A percentile compares a stretch with the other conserved stretches of the same genome.
These are phyloP conservation scores for Umbelopsis isabellina DNA, from an alignment of 192 early-diverging fungal genomes.

Conservation along the genomic window DNA sequence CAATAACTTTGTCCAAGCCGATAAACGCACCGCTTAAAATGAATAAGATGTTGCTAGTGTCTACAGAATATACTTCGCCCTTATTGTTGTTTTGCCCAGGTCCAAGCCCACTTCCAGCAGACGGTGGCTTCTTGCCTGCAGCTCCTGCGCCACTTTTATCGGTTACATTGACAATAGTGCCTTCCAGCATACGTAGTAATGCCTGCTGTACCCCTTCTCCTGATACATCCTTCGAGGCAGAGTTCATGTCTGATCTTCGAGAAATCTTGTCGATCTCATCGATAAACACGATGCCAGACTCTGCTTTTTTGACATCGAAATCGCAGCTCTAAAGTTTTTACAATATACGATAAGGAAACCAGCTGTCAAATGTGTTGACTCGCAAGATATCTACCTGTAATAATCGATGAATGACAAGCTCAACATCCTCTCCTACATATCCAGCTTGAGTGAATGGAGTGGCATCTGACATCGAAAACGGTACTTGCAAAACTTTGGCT, in stretches of 20 bases:
- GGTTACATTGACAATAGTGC: conserved; percentile 84
- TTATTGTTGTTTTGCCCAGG: conserved; percentile 44
- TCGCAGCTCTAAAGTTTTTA: conserved; percentile 66
- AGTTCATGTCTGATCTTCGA: conserved; percentile 70
- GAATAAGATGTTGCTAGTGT: conserved; percentile 92
- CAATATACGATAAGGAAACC: neutral
- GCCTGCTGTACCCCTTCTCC: conserved; percentile 94
- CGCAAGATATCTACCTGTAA: conserved; percentile 57
- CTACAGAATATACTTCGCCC: conserved; percentile 84
- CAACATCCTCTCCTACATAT: conserved; percentile 92
- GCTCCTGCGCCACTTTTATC: conserved; percentile 71
- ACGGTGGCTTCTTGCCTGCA: conserved; percentile 22
- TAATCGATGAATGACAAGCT: conserved; percentile 80
- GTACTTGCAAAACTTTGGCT: conserved; percentile 82
- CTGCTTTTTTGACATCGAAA: conserved; percentile 83
- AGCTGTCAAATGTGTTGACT: neutral
- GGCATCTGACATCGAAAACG: conserved; percentile 89
- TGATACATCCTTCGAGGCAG: conserved; percentile 82
- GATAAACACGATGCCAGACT: conserved; percentile 89
- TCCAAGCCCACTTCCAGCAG: conserved; percentile 29
- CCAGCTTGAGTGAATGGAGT: conserved; percentile 92
- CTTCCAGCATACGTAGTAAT: conserved; percentile 85
- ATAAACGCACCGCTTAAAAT: conserved; percentile 90
- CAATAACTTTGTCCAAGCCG: conserved; percentile 80
- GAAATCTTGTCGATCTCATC: conserved; percentile 95